Conservation (phyloP, 2,329 filamentous ascomycete genomes). For the Scytalidium sp. region DNA sequence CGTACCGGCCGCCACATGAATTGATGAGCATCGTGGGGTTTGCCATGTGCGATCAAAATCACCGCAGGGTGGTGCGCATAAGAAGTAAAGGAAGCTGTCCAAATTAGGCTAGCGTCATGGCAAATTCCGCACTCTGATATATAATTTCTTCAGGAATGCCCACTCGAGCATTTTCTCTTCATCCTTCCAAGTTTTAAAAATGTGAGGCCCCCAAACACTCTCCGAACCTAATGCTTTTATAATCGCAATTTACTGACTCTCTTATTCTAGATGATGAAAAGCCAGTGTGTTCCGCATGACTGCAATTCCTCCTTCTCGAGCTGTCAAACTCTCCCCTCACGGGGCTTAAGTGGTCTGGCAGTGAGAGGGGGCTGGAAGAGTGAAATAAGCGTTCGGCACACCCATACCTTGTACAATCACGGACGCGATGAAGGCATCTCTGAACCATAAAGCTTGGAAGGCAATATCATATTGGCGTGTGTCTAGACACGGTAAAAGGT, state of each 20-base stretch:
- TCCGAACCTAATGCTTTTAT: too few species aligned
- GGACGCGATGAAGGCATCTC: constrained; percentile 98
- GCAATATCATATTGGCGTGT: constrained; percentile 12
- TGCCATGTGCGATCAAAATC: neutral
- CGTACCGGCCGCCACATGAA: constrained; percentile 9
- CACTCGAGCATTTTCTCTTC: constrained; percentile 55
- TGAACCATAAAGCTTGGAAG: constrained; percentile 67
- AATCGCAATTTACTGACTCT: constrained; percentile 28
- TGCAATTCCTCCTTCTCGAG: constrained; percentile 61
- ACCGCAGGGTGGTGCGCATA: neutral
- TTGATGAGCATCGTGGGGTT: constrained; percentile 16
- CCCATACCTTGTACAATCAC: constrained; percentile 85
- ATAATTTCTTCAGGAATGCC: constrained; percentile 29
- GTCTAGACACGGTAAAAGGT: too few species aligned
- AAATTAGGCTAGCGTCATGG: constrained; percentile 17
- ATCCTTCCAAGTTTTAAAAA: constrained; percentile 99
- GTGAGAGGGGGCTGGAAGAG: constrained; percentile 63
- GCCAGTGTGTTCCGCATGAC: constrained; percentile 94
- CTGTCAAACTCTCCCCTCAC: constrained; percentile 79
- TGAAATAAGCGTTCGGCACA: constrained; percentile 99
- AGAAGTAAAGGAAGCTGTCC: constrained; percentile 16
- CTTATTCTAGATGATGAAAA: constrained; percentile 91
- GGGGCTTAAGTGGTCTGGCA: constrained; percentile 86
- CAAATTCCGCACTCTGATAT: constrained; percentile 11
- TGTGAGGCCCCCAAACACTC: constrained; percentile 67